phyloP scores from a whole-genome alignment of 2,329 filamentous ascomycete genomes.

The Pseudopithomyces maydicus region DNA sequence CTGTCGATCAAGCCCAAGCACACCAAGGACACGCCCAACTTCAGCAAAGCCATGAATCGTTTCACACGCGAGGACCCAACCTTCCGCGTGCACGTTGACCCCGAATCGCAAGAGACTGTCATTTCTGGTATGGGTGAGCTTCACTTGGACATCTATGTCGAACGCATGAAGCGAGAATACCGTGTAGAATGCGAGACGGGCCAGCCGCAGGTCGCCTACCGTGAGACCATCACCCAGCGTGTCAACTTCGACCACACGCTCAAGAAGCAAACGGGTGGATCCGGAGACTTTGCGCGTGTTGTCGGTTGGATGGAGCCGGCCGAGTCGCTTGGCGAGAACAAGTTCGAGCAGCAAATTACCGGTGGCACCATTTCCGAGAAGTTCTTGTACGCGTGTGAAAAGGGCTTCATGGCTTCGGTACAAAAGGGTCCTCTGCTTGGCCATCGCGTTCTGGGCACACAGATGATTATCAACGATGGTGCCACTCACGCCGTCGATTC shows the following conservation, averaged over 20 bases:
- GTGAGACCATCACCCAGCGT: conserved; percentile 83
- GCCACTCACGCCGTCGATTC: conserved; percentile 98
- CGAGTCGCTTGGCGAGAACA: conserved; percentile 72
- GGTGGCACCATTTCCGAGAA: conserved; percentile 95
- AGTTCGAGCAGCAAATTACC: conserved; percentile 84
- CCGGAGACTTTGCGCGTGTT: conserved; percentile 93
- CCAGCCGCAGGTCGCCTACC: conserved; percentile 94
- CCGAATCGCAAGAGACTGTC: conserved; percentile 93
- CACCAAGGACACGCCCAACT: conserved; percentile 88
- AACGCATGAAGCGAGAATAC: conserved; percentile 96
- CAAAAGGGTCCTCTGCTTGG: conserved; percentile 89
- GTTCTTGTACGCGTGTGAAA: conserved; percentile 90
- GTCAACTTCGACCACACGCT: conserved; percentile 91
- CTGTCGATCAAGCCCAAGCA: conserved; percentile 96
- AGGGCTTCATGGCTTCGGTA: conserved; percentile 85
- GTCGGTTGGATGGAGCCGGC: conserved; percentile 90
- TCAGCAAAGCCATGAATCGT: conserved; percentile 97
- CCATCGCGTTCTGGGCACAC: conserved; percentile 86
- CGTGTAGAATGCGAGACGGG: conserved; percentile 95
- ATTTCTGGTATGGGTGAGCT: conserved; percentile 98
- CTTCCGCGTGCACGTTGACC: conserved; percentile 91
- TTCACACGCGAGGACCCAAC: conserved; percentile 99
- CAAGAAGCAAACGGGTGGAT: conserved; percentile 93
- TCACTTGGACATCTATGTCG: conserved; percentile 95
- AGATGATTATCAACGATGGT: conserved; percentile 94